Evolutionary conservation across 768 basidiomycete genomes (phyloP).

Genomic region (Suillus hirtellus): DNA sequence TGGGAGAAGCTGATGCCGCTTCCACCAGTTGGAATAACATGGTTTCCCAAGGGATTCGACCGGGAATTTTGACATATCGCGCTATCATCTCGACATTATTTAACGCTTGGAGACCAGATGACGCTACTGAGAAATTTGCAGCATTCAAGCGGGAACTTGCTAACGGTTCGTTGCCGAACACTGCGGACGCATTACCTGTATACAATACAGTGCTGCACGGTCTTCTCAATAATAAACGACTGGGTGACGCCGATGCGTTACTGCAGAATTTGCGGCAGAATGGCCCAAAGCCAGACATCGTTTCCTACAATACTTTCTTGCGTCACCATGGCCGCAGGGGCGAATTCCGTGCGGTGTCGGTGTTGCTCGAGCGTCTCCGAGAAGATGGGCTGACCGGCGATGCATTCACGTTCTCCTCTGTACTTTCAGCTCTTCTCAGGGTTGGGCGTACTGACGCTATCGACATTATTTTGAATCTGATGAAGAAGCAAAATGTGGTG

Average conservation of each 20-base stretch:
- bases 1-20: slow-evolving; percentile 52
- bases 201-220: slow-evolving; percentile 80
- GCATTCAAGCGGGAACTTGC: slow-evolving; percentile 42
- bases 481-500: slow-evolving; percentile 72
- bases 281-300: slow-evolving; percentile 67
- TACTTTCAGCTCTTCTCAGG: slow-evolving; percentile 76
- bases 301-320: slow-evolving; percentile 83
- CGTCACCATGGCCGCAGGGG: slow-evolving; percentile 60
- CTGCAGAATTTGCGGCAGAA: slow-evolving; percentile 44
- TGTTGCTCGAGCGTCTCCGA: slow-evolving; percentile 58
- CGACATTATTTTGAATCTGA: slow-evolving; percentile 62
- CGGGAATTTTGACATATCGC: slow-evolving; percentile 65
- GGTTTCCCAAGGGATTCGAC: slow-evolving; percentile 52
- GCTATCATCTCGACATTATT: slow-evolving; percentile 68
- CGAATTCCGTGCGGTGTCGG: slow-evolving; percentile 63
- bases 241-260: slow-evolving; percentile 42
- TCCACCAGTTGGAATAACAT: slow-evolving; percentile 66
- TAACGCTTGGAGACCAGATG: slow-evolving; percentile 47
- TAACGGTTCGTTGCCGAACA: slow-evolving; percentile 24
- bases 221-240: slow-evolving; percentile 48
- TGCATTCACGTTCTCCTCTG: slow-evolving; percentile 83
- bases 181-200: slow-evolving; percentile 40
- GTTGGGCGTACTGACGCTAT: slow-evolving; percentile 68
- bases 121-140: slow-evolving; percentile 52
- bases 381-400: slow-evolving; percentile 63